Percentiles rank a stretch among this genome's conserved stretches.
These are phyloP conservation scores for Austropuccinia psidii DNA, from an alignment of 1,284 basidiomycete genomes.

Conservation along the genomic window DNA sequence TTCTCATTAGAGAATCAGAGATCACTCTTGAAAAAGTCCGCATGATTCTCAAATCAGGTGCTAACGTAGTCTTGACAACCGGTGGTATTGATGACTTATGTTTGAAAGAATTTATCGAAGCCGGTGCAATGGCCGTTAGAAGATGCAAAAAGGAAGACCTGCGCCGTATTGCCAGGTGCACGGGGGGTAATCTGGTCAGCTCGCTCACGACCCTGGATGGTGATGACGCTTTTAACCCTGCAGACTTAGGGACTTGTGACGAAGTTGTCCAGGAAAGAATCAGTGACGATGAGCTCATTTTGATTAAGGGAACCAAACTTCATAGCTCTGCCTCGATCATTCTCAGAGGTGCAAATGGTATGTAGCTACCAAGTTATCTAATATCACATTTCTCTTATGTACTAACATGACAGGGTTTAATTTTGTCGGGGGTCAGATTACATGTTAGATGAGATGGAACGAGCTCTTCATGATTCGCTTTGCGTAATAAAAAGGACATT, in stretches of 20 bases:
- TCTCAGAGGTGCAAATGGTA: slow-evolving; percentile 78
- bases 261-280: slow-evolving; percentile 96
- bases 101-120: slow-evolving; percentile 98
- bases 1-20: slow-evolving; percentile 68
- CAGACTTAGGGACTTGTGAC: slow-evolving; percentile 80
- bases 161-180: slow-evolving; percentile 91
- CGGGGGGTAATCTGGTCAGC: slow-evolving; percentile 85
- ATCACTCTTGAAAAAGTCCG: slow-evolving; percentile 93
- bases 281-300: slow-evolving; percentile 95
- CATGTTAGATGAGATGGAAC: slow-evolving; percentile 99
- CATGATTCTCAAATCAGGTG: slow-evolving; percentile 91
- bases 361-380: slow-evolving; percentile 10
- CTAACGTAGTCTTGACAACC: slow-evolving; percentile 94
- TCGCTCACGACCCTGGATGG: slow-evolving; percentile 95
- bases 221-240: slow-evolving; percentile 93
- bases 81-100: slow-evolving; percentile 99
- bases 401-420: neutral
- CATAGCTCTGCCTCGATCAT: slow-evolving; percentile 90
- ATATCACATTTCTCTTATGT: neutral
- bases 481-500: slow-evolving; percentile 95
- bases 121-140: slow-evolving; percentile 96
- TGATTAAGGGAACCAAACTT: slow-evolving; percentile 95
- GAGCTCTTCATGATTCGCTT: slow-evolving; percentile 86
- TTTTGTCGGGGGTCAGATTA: slow-evolving; percentile 57
- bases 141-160: slow-evolving; percentile 97